A percentile compares a stretch with the other conserved stretches of the same genome.
Evolutionary conservation across 2,329 filamentous ascomycete genomes (phyloP).

Genomic region (Cladophialophora yegresii): DNA sequence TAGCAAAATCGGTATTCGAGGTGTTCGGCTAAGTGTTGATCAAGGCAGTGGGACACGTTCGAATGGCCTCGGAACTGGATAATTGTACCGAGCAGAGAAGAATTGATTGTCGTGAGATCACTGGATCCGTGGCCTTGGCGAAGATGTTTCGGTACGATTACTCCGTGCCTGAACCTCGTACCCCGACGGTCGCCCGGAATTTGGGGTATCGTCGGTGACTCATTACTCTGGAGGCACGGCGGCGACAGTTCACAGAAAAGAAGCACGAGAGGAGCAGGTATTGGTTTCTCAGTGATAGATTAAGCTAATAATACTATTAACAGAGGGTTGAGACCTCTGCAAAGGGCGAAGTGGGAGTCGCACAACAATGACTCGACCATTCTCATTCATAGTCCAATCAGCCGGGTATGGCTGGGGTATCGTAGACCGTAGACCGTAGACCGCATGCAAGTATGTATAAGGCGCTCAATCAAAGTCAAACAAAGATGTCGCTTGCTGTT

Average conservation of each 20-base stretch:
- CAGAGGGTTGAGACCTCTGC: neutral
- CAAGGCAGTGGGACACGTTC: neutral
- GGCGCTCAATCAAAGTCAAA: constrained; percentile 7
- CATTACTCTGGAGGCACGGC: neutral
- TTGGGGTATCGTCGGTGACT: neutral
- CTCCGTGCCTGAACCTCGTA: neutral
- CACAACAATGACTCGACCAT: constrained; percentile 4
- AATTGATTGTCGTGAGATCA: neutral
- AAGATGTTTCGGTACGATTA: neutral
- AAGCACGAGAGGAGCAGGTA: neutral
- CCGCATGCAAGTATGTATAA: constrained; percentile 18
- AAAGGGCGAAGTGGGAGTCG: constrained; percentile 10
- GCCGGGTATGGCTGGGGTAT: constrained; percentile 25
- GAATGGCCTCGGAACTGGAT: neutral
- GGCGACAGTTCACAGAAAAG: neutral
- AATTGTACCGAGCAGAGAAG: neutral
- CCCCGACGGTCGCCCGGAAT: neutral
- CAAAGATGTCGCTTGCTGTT: constrained; percentile 3
- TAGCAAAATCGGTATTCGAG: neutral
- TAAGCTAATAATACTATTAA: constrained; percentile 21
- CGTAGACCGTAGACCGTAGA: constrained; percentile 23
- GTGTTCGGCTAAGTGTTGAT: neutral
- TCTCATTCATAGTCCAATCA: constrained; percentile 11
- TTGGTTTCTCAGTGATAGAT: constrained; percentile 5
- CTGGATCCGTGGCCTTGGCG: neutral